phyloP scores from a whole-genome alignment of 371 early-diverging fungal species.

The Apophysomyces trapeziformis region DNA sequence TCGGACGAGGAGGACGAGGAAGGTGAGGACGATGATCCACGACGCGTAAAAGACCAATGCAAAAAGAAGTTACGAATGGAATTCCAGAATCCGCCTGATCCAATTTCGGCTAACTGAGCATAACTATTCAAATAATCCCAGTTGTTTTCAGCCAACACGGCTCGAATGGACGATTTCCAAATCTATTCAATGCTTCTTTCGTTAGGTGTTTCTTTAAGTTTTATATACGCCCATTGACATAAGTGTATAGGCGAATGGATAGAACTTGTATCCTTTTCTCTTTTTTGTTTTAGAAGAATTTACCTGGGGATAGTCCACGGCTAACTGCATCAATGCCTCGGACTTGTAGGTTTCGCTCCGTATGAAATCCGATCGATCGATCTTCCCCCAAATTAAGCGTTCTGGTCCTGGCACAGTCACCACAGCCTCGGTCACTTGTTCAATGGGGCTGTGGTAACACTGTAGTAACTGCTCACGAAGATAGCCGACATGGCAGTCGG shows the following conservation, averaged over 20 bases:
- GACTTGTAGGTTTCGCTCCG: conserved; percentile 38
- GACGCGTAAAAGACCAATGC: conserved; percentile 34
- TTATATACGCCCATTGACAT: no score
- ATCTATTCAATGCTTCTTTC: conserved; percentile 19
- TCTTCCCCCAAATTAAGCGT: conserved; percentile 37
- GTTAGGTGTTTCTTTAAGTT: no score
- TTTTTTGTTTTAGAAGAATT: background rate
- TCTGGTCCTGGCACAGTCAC: conserved; percentile 32
- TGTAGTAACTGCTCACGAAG: conserved; percentile 39
- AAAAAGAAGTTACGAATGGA: conserved; percentile 38
- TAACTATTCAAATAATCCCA: conserved; percentile 53
- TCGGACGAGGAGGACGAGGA: conserved; percentile 2
- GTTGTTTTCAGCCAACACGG: conserved; percentile 62
- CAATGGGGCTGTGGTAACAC: conserved; percentile 38
- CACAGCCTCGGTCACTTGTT: conserved; percentile 37
- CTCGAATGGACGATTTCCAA: conserved; percentile 60
- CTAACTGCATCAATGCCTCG: conserved; percentile 38
- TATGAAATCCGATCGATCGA: conserved; percentile 42
- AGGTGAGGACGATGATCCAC: background rate
- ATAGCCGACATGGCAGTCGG: conserved; percentile 47
- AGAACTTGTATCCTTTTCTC: background rate
- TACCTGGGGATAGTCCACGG: conserved; percentile 48
- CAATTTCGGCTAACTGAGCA: conserved; percentile 44
- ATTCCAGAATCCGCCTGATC: conserved; percentile 48
- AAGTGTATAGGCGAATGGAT: background rate